Base-by-base conservation (phyloP, 805 yeast genomes). In the Metschnikowia drakensbergensis region DNA sequence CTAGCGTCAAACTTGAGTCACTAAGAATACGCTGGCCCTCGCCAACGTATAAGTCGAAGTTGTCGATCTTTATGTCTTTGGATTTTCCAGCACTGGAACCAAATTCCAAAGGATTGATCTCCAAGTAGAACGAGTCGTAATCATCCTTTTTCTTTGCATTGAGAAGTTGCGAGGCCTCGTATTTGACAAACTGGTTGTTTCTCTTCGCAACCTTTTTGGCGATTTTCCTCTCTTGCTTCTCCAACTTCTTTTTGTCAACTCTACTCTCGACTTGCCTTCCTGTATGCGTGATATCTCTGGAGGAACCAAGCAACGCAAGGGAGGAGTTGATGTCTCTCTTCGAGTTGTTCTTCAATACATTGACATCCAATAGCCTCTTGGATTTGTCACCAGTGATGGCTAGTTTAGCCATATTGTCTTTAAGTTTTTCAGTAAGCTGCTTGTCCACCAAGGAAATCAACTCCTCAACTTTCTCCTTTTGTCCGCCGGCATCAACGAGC, bases 121-220 rank as follows among this genome's bases (percentile, higher is more conserved):
- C 87, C 64, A 94, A 79, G 80, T 87, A 94, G 80, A 92, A 94
- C 42, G 90, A 87, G 67, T 94, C 99, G 66, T 92, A 94, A 66
- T 91, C 91, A 35, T 83, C 86, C 26, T 76, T 79, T 45, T 80
- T 75, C 50, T 71, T 69, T 37, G 81, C 87, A 53, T 79, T 77
- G 54, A 94, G 76, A 58, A 94, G 77, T 69, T 87, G 90, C 37
- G 97, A 90, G n/a, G 97, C 96, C 69, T 94, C 96, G 65, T 89
- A 89, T 62, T 88, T 65, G 57, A 88, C 96, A 63, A 87, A 86
- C 63, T 84, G 81, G 65, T 88, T 88, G 63, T 81, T 81, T 58
- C 90, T 79, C 74, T 92, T 92, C 36, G 97, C 97, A 53, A 94
- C 92, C 72, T 94, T 94, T 64, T 95, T 92, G 23, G 97, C 97